These are phyloP conservation scores for Skeletonema grethae DNA, from an alignment of 108 stramenopile species.

Conservation along the genomic window DNA sequence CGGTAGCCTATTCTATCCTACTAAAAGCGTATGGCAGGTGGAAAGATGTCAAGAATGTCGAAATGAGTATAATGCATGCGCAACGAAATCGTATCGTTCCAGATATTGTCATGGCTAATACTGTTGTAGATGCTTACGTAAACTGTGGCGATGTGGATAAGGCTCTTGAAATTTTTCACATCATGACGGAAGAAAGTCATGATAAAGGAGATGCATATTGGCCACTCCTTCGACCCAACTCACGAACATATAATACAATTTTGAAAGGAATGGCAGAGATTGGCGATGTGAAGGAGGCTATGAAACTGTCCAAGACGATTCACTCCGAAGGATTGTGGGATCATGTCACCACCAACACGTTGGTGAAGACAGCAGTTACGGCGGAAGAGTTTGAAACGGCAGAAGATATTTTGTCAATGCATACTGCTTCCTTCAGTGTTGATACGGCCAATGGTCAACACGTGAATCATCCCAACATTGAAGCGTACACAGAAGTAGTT, in stretches of 20 bases:
- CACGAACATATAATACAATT: conserved; percentile 75
- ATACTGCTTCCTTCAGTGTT: conserved; percentile 34
- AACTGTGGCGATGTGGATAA: conserved; percentile 65
- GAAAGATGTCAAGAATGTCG: conserved; percentile 63
- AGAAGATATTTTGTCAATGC: conserved; percentile 54
- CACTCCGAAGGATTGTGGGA: conserved; percentile 61
- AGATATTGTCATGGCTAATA: conserved; percentile 72
- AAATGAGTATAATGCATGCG: conserved; percentile 59
- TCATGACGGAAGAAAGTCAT: conserved; percentile 35
- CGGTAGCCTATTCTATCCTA: conserved; percentile 78
- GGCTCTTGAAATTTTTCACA: conserved; percentile 55
- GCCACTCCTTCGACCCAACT: conserved; percentile 57
- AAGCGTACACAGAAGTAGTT: conserved; percentile 82
- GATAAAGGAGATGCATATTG: conserved; percentile 17
- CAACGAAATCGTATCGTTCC: conserved; percentile 52
- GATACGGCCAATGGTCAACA: background rate
- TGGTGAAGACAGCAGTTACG: conserved; percentile 72
- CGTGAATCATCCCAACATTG: conserved; percentile 73
- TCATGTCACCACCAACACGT: conserved; percentile 80
- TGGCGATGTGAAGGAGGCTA: conserved; percentile 49
- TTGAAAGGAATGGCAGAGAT: conserved; percentile 73
- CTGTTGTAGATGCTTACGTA: conserved; percentile 79
- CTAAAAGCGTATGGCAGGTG: conserved; percentile 74
- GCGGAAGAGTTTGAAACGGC: conserved; percentile 67
- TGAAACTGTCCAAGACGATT: conserved; percentile 57